Base-by-base conservation (phyloP, 2,329 filamentous ascomycete genomes). In the Apiospora malaysiana region DNA sequence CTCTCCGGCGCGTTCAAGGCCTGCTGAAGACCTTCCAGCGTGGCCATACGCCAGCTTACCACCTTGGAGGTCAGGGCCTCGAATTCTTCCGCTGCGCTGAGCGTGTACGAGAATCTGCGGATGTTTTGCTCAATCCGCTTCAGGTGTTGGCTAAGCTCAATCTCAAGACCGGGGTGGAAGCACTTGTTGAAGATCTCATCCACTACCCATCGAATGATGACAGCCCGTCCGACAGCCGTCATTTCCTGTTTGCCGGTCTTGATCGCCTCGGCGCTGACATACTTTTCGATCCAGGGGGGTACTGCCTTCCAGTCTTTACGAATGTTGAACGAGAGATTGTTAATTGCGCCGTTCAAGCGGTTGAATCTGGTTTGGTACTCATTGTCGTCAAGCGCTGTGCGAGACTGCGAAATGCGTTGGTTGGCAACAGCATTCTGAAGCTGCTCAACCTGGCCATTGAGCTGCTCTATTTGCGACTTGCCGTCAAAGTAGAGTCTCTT, bases 401-500 rank as follows among this genome's bases (percentile, higher is more conserved):
- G 93, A 27, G 95, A 98, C 79, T 97, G 93, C 3, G 96, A 96
- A 81, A 99, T 91, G 71, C 95, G 92, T 82, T 98, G 96, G 81
- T 97, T 96, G 71, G 96, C 96, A 69, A 99, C 89, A n/a, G 94
- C 96, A 81, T 99, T 98, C 81, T 99, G 96, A 23, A 99, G 87
- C 77, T 96, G 93, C 81, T 98, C 95, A 32, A 98, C 93, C 81
- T 98, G 95, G 23, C 91, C 88, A 75, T 92, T 93, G 76, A 97
- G 92, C 77, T 93, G 90, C 78, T 98, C 95, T 69, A 98, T 95
- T 82, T 98, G 95, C 21, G 91, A 88, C 79, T 97, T 96, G 78
- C 95, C 94, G 74, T 98, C 96, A 81, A 98, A 98, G 80, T 98
- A 99, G 77, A 98, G 93, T 70, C 94, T 91, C 85, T 99, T 99